Percentiles rank a stretch among this genome's conserved stretches.
These are phyloP conservation scores for Coemansia sp. DNA, from an alignment of 192 early-diverging fungal genomes.

Conservation along the genomic window DNA sequence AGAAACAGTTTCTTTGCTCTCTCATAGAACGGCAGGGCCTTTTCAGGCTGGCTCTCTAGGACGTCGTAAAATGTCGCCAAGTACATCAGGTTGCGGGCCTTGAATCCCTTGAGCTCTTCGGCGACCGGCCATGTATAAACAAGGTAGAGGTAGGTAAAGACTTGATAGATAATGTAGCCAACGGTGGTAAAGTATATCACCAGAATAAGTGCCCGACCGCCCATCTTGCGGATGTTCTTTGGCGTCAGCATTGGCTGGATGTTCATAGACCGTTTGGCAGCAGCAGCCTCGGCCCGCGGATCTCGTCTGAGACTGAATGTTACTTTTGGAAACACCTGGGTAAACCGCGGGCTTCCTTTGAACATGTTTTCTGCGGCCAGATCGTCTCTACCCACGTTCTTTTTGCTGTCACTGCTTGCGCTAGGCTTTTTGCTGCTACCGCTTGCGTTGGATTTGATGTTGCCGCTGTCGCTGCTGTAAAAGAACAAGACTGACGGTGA, in stretches of 20 bases:
- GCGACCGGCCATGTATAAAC: conserved; percentile 26
- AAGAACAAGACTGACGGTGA: not conserved
- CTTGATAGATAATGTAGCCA: conserved; percentile 18
- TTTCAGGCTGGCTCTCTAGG: conserved; percentile 10
- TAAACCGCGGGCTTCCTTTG: conserved; percentile 44
- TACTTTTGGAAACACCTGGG: conserved; percentile 12
- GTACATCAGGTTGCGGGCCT: conserved; percentile 24
- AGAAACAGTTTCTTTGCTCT: conserved; percentile 20
- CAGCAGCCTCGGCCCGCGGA: not conserved
- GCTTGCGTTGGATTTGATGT: not conserved
- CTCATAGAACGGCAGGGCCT: conserved; percentile 23
- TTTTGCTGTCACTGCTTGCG: not conserved
- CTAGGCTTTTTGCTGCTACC: not conserved
- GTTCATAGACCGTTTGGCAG: not conserved
- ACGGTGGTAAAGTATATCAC: not conserved
- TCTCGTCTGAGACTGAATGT: not conserved
- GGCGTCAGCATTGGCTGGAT: conserved; percentile 7
- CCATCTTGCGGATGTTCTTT: conserved; percentile 14
- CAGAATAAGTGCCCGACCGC: conserved; percentile 2
- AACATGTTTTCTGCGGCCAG: conserved; percentile 16
- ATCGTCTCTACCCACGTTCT: not conserved
- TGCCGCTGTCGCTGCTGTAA: not conserved
- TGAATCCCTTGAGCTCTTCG: conserved; percentile 12
- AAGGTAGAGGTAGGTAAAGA: conserved; percentile 30
- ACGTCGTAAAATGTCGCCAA: conserved; percentile 37